A percentile compares a stretch with the other conserved stretches of the same genome.
phyloP scores from a whole-genome alignment of 2,329 filamentous ascomycete species.

The Hymenoscyphus fructigenus region DNA sequence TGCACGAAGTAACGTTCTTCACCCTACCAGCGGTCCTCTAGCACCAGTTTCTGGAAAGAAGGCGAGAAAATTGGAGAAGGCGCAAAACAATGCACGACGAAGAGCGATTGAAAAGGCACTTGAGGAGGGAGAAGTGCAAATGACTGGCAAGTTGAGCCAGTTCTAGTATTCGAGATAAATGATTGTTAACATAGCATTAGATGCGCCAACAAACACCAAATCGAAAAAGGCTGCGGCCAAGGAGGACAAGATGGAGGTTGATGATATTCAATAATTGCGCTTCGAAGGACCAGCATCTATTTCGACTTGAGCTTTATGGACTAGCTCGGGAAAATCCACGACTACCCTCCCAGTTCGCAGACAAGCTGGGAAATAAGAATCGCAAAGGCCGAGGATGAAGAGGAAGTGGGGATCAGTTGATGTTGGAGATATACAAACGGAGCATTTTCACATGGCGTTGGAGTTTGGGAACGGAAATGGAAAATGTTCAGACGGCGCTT shows the following conservation, averaged over 20 bases:
- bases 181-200: neutral
- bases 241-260: constrained; percentile 4
- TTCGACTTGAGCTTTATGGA: neutral
- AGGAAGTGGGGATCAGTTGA: neutral
- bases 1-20: constrained; percentile 31
- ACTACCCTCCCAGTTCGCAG: neutral
- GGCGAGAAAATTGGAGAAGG: constrained; percentile 36
- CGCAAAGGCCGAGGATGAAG: neutral
- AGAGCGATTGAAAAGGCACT: constrained; percentile 36
- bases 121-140: constrained; percentile 35
- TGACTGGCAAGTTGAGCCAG: constrained; percentile 32
- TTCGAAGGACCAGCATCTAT: neutral
- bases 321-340: too few species aligned
- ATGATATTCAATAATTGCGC: neutral
- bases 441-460: neutral
- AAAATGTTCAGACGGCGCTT: neutral
- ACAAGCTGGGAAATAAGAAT: neutral
- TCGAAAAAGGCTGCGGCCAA: neutral
- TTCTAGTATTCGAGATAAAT: too few species aligned
- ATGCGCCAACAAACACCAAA: neutral
- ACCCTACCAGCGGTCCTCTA: constrained; percentile 35
- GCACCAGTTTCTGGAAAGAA: constrained; percentile 38
- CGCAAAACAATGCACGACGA: constrained; percentile 34
- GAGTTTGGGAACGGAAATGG: neutral
- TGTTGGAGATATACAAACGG: neutral